phyloP scores from a whole-genome alignment of 208 protist genomes.

The Leishmania arabica region DNA sequence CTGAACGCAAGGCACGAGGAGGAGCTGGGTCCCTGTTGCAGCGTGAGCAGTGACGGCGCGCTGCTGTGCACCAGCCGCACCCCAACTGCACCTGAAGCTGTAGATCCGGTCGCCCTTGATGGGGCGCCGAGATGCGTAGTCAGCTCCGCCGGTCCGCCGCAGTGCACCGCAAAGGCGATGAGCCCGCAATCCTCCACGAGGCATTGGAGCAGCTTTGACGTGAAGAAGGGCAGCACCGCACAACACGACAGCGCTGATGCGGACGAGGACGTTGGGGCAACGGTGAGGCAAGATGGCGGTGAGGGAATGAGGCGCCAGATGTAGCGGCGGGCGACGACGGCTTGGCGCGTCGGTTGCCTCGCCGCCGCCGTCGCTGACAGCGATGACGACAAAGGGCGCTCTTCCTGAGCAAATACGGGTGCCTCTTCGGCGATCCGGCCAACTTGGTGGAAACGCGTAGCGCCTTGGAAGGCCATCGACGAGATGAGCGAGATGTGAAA shows the following conservation, averaged over 20 bases:
- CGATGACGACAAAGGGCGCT: background rate
- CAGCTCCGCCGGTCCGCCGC: slow-evolving; percentile 12
- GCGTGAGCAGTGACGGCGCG: slow-evolving; percentile 11
- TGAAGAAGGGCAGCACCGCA: slow-evolving; percentile 44
- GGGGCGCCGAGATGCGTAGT: background rate
- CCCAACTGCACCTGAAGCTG: slow-evolving; percentile 10
- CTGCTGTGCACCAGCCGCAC: slow-evolving; percentile 37
- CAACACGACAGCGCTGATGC: background rate
- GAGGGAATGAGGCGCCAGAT: slow-evolving; percentile 36
- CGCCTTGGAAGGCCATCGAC: slow-evolving; percentile 44
- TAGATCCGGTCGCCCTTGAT: background rate
- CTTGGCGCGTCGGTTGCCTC: background rate
- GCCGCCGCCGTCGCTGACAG: background rate
- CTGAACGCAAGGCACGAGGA: slow-evolving; percentile 53
- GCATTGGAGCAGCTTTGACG: slow-evolving; percentile 33
- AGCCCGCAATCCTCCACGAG: slow-evolving; percentile 39
- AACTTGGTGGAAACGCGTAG: slow-evolving; percentile 24
- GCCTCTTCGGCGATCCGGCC: slow-evolving; percentile 36
- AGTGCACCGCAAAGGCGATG: slow-evolving; percentile 33
- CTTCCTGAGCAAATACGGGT: slow-evolving; percentile 5
- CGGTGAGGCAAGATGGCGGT: no score
- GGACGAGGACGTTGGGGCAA: background rate
- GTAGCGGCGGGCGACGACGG: slow-evolving; percentile 21
- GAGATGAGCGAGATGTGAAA: slow-evolving; percentile 44
- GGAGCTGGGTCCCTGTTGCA: slow-evolving; percentile 32